Conservation (phyloP, 495 filamentous ascomycete genomes). For the Chaetomium cochliodes region DNA sequence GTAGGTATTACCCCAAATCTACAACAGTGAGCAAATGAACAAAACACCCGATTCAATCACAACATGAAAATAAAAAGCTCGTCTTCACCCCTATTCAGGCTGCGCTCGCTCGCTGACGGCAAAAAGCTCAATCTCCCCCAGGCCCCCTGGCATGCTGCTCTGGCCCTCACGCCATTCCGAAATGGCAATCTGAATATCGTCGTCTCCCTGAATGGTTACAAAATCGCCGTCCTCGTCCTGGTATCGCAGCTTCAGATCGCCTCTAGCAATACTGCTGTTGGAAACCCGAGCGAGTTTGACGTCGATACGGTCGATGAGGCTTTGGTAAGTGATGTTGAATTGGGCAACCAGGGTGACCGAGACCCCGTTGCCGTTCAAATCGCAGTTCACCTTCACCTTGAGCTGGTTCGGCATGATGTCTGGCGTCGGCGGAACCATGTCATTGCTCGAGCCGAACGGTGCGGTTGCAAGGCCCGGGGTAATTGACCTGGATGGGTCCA, state of each 20-base stretch:
- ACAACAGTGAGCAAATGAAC: conserved; percentile 4
- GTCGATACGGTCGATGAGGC: conserved; percentile 93
- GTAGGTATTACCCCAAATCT: conserved; percentile 26
- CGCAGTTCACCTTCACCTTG: conserved; percentile 90
- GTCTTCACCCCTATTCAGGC: not conserved
- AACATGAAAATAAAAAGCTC: not conserved
- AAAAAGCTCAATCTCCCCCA: conserved; percentile 84
- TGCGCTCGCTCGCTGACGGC: conserved; percentile 45
- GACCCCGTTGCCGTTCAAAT: conserved; percentile 66
- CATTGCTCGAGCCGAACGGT: conserved; percentile 35
- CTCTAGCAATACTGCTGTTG: conserved; percentile 71
- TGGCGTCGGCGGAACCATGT: conserved; percentile 42
- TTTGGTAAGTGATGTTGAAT: conserved; percentile 89
- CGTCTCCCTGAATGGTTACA: conserved; percentile 89
- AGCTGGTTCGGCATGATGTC: conserved; percentile 75
- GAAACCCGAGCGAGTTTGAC: conserved; percentile 85
- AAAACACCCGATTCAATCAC: not conserved
- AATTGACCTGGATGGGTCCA: conserved; percentile 27
- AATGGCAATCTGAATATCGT: conserved; percentile 92
- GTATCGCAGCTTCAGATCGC: conserved; percentile 80
- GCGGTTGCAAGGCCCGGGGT: conserved; percentile 38
- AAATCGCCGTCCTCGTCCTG: conserved; percentile 90
- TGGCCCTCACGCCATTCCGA: conserved; percentile 84
- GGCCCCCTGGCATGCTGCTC: conserved; percentile 62
- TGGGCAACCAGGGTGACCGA: conserved; percentile 91